A percentile compares a stretch with the other conserved stretches of the same genome.
Conservation (phyloP, 1,139 yeast genomes). For the Spathaspora sp. region DNA sequence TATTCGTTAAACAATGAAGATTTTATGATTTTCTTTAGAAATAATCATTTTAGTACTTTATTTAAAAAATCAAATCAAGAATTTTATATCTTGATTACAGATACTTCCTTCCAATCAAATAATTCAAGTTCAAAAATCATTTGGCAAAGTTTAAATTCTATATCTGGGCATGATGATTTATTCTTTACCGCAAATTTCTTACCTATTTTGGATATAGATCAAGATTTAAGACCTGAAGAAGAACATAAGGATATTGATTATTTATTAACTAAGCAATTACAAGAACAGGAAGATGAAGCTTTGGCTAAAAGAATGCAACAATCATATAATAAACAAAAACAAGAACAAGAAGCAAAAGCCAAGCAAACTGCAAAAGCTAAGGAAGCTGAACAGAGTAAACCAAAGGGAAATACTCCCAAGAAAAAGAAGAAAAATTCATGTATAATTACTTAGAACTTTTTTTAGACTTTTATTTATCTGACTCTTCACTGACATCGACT, state of each 20-base stretch:
- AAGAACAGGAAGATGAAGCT: constrained; percentile 59
- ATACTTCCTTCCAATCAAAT: constrained; percentile 54
- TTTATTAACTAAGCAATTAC: constrained; percentile 51
- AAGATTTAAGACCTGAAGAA: constrained; percentile 13
- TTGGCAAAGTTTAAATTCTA: constrained; percentile 74
- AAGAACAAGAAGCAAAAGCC: not conserved
- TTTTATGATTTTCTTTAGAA: constrained; percentile 72
- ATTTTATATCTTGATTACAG: constrained; percentile 68
- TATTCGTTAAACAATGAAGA: constrained; percentile 37
- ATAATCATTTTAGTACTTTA: constrained; percentile 80
- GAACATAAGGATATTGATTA: constrained; percentile 35
- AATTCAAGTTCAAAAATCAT: constrained; percentile 46
- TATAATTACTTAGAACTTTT: constrained; percentile 17
- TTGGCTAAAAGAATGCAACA: constrained; percentile 51
- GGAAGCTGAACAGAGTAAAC: constrained; percentile 1
- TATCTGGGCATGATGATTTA: constrained; percentile 64
- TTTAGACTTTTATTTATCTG: constrained; percentile 7
- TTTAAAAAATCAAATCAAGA: constrained; percentile 51
- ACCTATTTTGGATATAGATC: constrained; percentile 30
- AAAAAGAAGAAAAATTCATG: constrained; percentile 19
- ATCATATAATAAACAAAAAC: constrained; percentile 15
- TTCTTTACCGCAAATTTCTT: constrained; percentile 64
- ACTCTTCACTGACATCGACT: constrained; percentile 5
- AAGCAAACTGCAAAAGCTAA: constrained; percentile 2
- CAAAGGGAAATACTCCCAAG: constrained; percentile 11